phyloP scores from a whole-genome alignment of 2,329 filamentous ascomycete species.

The Dactylellina leptospora region DNA sequence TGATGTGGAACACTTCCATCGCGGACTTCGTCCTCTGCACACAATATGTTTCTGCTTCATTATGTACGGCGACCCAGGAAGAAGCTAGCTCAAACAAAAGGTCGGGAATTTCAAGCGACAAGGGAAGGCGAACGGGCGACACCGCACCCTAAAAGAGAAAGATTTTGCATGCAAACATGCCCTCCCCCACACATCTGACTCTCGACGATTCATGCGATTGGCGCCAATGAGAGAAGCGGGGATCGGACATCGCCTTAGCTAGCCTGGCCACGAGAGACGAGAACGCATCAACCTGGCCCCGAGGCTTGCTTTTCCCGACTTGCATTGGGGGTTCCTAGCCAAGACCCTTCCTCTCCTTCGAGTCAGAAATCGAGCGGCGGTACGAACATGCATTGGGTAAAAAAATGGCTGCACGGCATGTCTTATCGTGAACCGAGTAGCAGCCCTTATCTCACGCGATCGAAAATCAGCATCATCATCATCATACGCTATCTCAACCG shows the following conservation, averaged over 20 bases:
- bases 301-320: background rate
- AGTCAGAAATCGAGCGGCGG: slow-evolving; percentile 4
- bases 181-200: slow-evolving; percentile 22
- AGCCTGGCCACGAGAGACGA: background rate
- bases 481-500: slow-evolving; percentile 26
- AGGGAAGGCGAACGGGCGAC: slow-evolving; percentile 12
- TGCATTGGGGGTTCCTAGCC: slow-evolving; percentile 28
- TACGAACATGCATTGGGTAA: background rate
- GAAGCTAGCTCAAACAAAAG: background rate
- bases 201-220: background rate
- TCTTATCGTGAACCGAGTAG: slow-evolving; percentile 33
- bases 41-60: too few relatives aligned
- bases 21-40: too few relatives aligned
- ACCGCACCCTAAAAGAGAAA: slow-evolving; percentile 21
- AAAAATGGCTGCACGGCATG: slow-evolving; percentile 9
- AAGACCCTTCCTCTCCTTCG: too few relatives aligned
- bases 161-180: background rate
- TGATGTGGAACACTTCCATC: too few relatives aligned
- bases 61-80: too few relatives aligned
- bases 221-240: background rate
- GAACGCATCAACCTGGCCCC: slow-evolving; percentile 3
- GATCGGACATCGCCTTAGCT: slow-evolving; percentile 49
- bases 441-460: slow-evolving; percentile 49
- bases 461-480: slow-evolving; percentile 22
- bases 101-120: slow-evolving; percentile 14